These are phyloP conservation scores for Calonectria hawksworthii DNA, from an alignment of 2,329 filamentous ascomycete species.

Conservation along the genomic window DNA sequence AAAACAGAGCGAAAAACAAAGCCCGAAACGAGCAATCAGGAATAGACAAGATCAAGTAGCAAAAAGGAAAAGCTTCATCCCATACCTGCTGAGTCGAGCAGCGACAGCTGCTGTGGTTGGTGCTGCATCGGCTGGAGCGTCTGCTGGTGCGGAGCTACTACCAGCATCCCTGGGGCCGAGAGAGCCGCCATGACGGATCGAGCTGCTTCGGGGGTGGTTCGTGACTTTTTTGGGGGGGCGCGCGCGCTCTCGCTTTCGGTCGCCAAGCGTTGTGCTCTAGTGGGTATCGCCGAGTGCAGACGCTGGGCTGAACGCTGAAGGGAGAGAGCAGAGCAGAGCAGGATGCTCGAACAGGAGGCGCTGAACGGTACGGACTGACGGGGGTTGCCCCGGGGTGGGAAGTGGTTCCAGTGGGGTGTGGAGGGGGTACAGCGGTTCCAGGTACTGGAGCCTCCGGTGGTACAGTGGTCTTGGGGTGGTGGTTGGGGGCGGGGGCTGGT, in stretches of 20 bases:
- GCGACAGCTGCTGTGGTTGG: conserved; percentile 37
- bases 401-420: conserved; percentile 31
- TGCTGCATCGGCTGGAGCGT: conserved; percentile 28
- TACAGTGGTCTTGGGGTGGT: conserved; percentile 31
- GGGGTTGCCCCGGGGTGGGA: conserved; percentile 11
- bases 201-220: conserved; percentile 10
- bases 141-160: conserved; percentile 39
- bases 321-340: no score
- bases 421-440: conserved; percentile 40
- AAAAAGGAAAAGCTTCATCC: conserved; percentile 27
- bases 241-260: conserved; percentile 29
- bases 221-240: conserved; percentile 16
- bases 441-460: conserved; percentile 39
- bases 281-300: conserved; percentile 25
- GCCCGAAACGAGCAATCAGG: conserved; percentile 1
- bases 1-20: neutral
- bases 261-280: conserved; percentile 13
- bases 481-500: conserved; percentile 38
- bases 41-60: conserved; percentile 28
- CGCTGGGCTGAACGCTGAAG: neutral
- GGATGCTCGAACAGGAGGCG: conserved; percentile 12
- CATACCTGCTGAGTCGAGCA: conserved; percentile 45
- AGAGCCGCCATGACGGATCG: conserved; percentile 42
- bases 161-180: conserved; percentile 41
- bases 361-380: conserved; percentile 20